These are phyloP conservation scores for Houttuynia cordata DNA, from an alignment of 164 flowering plant species.

Conservation along the genomic window DNA sequence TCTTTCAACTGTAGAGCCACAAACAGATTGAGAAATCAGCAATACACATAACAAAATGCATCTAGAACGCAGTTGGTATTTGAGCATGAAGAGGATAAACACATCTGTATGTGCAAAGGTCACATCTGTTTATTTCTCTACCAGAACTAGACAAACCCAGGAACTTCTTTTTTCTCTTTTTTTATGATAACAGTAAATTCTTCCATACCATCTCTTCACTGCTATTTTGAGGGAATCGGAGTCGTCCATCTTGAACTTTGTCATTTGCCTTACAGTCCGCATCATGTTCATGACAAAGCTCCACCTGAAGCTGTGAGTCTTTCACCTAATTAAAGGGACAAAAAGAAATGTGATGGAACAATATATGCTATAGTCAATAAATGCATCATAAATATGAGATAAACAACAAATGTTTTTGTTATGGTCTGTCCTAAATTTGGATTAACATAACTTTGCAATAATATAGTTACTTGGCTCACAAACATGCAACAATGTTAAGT, in stretches of 20 bases:
- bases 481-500: too few relatives aligned
- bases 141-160: too few relatives aligned
- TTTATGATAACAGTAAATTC: background rate
- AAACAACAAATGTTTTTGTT: background rate
- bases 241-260: constrained; percentile 28
- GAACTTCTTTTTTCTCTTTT: too few relatives aligned
- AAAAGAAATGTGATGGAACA: background rate
- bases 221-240: constrained; percentile 72
- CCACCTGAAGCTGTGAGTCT: constrained; percentile 90
- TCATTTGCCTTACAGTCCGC: constrained; percentile 44
- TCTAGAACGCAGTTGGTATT: background rate
- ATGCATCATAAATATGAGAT: background rate
- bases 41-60: background rate
- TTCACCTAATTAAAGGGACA: constrained; percentile 43
- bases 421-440: background rate
- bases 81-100: background rate
- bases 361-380: too few relatives aligned
- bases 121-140: too few relatives aligned
- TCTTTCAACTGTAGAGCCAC: constrained; percentile 36
- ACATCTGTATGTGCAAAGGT: too few relatives aligned
- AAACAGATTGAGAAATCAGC: constrained; percentile 3
- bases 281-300: constrained; percentile 70
- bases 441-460: too few relatives aligned
- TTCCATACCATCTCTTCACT: constrained; percentile 71
- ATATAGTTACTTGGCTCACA: too few relatives aligned